phyloP scores from a whole-genome alignment of 2,329 filamentous ascomycete genomes.

The Raffaelea deltoideospora region DNA sequence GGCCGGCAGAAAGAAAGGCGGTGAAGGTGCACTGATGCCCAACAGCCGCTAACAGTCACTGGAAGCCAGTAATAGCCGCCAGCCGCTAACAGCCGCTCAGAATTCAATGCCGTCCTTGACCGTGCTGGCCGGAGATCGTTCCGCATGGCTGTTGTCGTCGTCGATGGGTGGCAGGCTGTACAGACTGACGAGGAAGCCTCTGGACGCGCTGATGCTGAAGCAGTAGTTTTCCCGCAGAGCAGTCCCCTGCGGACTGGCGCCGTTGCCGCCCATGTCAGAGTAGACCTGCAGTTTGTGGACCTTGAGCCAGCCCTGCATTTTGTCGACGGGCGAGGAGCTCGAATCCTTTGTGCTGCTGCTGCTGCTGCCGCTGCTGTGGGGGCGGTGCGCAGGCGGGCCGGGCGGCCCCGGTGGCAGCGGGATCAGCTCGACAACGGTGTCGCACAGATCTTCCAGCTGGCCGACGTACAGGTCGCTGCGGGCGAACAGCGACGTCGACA shows the following conservation, averaged over 20 bases:
- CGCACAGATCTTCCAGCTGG: conserved; percentile 73
- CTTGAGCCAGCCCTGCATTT: conserved; percentile 72
- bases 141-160: conserved; percentile 45
- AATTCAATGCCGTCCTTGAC: conserved; percentile 64
- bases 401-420: conserved; percentile 40
- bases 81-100: conserved; percentile 19
- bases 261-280: conserved; percentile 74
- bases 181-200: conserved; percentile 70
- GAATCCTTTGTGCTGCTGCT: conserved; percentile 16
- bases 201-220: conserved; percentile 69
- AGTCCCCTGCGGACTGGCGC: conserved; percentile 52
- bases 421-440: conserved; percentile 62
- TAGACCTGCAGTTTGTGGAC: conserved; percentile 72
- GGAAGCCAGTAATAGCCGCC: neutral
- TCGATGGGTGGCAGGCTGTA: conserved; percentile 81
- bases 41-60: conserved; percentile 8
- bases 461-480: conserved; percentile 60
- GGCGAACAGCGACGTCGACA: conserved; percentile 70
- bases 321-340: conserved; percentile 48
- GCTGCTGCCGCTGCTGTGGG: neutral
- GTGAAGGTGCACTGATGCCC: conserved; percentile 1
- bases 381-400: conserved; percentile 27
- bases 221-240: conserved; percentile 72
- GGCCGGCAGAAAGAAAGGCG: conserved; percentile 3
- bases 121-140: conserved; percentile 29